phyloP scores from a whole-genome alignment of 345 rosid species.

The Salix viminalis region DNA sequence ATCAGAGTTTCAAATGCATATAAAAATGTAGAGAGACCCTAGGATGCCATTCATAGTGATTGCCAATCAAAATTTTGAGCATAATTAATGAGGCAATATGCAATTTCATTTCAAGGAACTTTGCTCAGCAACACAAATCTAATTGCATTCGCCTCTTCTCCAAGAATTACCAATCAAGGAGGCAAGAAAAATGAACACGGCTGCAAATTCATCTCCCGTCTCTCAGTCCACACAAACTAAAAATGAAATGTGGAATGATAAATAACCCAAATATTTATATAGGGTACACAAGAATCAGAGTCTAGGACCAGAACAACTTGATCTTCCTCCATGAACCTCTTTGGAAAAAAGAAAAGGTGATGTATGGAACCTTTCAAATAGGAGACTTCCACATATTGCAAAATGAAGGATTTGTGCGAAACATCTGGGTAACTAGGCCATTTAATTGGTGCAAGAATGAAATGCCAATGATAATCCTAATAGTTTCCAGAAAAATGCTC shows the following conservation, averaged over 20 bases:
- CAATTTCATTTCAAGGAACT: neutral
- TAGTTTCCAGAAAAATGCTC: no score
- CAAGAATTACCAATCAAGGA: neutral
- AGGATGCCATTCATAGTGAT: neutral
- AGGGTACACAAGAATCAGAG: no score
- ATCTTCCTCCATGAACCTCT: neutral
- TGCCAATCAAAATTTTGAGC: neutral
- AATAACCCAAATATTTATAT: no score
- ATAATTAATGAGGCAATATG: neutral
- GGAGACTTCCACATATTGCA: neutral
- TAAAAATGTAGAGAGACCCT: neutral
- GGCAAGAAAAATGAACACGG: neutral
- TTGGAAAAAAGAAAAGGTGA: neutral
- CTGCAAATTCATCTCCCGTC: neutral
- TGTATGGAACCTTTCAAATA: no score
- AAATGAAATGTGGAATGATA: neutral
- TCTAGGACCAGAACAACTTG: neutral
- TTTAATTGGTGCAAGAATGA: neutral
- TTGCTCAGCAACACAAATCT: neutral
- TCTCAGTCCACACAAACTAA: neutral
- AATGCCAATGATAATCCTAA: neutral
- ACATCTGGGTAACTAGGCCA: neutral
- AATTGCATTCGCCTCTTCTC: neutral
- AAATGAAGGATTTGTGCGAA: neutral
- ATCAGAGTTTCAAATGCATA: neutral